Conservation (phyloP, 139 green algal species). For the Prasinococcaceae sp. region DNA sequence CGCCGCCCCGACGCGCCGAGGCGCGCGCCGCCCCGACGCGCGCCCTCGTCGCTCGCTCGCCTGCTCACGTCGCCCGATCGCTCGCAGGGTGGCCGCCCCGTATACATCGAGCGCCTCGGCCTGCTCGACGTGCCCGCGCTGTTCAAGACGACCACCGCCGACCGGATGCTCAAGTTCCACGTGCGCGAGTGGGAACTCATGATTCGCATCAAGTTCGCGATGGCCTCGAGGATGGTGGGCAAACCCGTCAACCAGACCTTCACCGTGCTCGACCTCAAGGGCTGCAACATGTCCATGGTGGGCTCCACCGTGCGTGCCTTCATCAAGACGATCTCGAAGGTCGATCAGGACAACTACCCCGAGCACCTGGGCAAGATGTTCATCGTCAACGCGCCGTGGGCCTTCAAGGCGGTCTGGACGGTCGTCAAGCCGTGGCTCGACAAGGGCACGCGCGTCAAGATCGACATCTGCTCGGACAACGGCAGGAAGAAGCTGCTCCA, state of each 20-base stretch:
- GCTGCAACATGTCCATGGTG: too few species aligned
- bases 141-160: slow-evolving; percentile 17
- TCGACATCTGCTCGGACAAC: slow-evolving; percentile 7
- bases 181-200: slow-evolving; percentile 26
- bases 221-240: slow-evolving; percentile 13
- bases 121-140: slow-evolving; percentile 19
- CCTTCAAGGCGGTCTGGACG: slow-evolving; percentile 25
- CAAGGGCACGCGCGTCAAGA: slow-evolving; percentile 16
- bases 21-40: too few species aligned
- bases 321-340: slow-evolving; percentile 6
- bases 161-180: slow-evolving; percentile 21
- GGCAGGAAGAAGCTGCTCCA: background rate
- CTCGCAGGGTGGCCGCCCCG: slow-evolving; percentile 14
- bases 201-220: slow-evolving; percentile 22
- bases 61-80: too few species aligned
- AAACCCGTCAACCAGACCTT: slow-evolving; percentile 24
- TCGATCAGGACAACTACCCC: slow-evolving; percentile 30
- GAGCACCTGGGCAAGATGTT: slow-evolving; percentile 27
- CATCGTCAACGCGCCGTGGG: slow-evolving; percentile 31
- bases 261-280: slow-evolving; percentile 23
- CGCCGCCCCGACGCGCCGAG: too few species aligned
- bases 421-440: slow-evolving; percentile 28
- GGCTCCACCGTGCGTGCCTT: slow-evolving; percentile 3
- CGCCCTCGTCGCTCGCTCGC: too few species aligned
- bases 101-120: slow-evolving; percentile 26